Evolutionary conservation across 2,329 filamentous ascomycete genomes (phyloP).

Genomic region (Fulvia fulva): DNA sequence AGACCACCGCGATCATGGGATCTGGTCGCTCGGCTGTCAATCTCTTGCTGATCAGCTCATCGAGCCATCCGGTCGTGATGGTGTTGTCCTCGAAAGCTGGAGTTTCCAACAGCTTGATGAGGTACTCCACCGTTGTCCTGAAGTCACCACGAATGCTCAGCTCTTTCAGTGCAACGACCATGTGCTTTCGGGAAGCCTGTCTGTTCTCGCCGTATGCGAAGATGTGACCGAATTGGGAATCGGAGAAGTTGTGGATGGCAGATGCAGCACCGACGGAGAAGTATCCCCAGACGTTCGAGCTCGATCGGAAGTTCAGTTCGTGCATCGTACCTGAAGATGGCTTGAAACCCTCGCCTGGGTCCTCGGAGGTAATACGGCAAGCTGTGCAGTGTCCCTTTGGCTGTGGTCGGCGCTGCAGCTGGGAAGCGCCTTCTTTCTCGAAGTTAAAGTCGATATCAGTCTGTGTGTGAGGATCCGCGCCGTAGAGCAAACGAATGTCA

Average conservation of each 20-base stretch:
- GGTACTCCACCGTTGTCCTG: conserved; percentile 95
- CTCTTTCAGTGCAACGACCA: conserved; percentile 98
- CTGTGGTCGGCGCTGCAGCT: conserved; percentile 81
- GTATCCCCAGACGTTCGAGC: conserved; percentile 99
- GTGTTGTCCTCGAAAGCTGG: conserved; percentile 98
- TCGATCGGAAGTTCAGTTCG: conserved; percentile 97
- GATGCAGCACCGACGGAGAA: conserved; percentile 96
- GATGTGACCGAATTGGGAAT: conserved; percentile 98
- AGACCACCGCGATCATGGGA: conserved; percentile 87
- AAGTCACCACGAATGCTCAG: conserved; percentile 99
- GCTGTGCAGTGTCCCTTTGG: conserved; percentile 97
- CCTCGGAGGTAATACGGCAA: conserved; percentile 98
- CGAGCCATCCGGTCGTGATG: conserved; percentile 97
- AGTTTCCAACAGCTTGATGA: conserved; percentile 97
- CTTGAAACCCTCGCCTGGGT: conserved; percentile 99
- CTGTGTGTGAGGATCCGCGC: conserved; percentile 81
- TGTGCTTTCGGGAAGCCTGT: conserved; percentile 93
- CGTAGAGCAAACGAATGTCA: conserved; percentile 94
- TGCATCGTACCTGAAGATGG: conserved; percentile 98
- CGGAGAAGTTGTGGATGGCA: conserved; percentile 98
- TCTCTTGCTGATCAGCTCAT: conserved; percentile 97
- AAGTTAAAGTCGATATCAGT: conserved; percentile 97
- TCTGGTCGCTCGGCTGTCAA: conserved; percentile 94
- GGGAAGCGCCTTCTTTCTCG: conserved; percentile 74
- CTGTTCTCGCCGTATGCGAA: conserved; percentile 98